Base-by-base conservation (phyloP, 305 asterid genomes). In the Fraxinus dipetala region DNA sequence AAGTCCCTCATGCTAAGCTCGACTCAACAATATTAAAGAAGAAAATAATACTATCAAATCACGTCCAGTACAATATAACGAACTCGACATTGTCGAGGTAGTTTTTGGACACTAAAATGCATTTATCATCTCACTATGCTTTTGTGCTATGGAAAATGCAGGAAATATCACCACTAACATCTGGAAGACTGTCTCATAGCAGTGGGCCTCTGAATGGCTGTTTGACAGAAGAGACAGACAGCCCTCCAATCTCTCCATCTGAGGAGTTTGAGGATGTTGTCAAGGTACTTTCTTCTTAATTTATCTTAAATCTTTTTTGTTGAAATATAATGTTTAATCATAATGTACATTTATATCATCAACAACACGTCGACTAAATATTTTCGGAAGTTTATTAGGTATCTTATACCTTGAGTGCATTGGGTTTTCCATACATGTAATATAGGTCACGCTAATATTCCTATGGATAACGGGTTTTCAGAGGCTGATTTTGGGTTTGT, bases 121-220 rank as follows among this genome's bases (percentile, higher is more conserved):
- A 54, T 54, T 16, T 54, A n/a, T 54, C 63, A 51, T 16, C 16
- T 54, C 63, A 54, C 65, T 54, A 54, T 51, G 61, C 61, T 51
- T 16, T 51, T 9, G 61, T 51, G 61, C 4, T 48, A 48, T 30
- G 59, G 31, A 28, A 82, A 72, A 83, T 84, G 88, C 83, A 96
- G 97, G 99, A 96, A 80, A 91, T 96, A 80, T 96, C 99, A 26
- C 99, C 99, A 7, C 78, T 96, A 76, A 95, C 99, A n/a, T 96
- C 99, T 3, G 99, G 99, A 30, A 92, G 99, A 91, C 88, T 96
- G n/a, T 96, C 99, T 0, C 99, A 96, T 31, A 95, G 99, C 54
- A 96, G 99, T 79, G 99, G 98, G 32, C 98, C 99, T 10, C 80
- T 94, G 63, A 96, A 93, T 85, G 95, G 93, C 24, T 96, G 95